These are phyloP conservation scores for Venturia pyrina DNA, from an alignment of 2,329 filamentous ascomycete species.

Conservation along the genomic window DNA sequence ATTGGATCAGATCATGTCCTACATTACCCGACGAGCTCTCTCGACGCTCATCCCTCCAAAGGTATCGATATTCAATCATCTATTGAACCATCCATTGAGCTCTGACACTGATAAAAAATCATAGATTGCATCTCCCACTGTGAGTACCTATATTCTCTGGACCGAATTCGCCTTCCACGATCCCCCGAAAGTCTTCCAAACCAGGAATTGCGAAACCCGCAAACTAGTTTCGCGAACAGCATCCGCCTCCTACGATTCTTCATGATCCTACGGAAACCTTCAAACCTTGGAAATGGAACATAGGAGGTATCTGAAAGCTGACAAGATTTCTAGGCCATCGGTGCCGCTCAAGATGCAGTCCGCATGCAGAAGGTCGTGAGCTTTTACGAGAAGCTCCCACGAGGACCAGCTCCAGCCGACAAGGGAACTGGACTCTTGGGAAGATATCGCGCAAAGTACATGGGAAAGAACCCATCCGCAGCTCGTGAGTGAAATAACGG, in stretches of 20 bases:
- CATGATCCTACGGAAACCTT: not conserved
- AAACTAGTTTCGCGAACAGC: not conserved
- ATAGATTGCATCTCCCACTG: conserved; percentile 69
- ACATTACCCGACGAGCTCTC: conserved; percentile 78
- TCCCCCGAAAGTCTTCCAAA: not conserved
- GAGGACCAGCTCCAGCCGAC: conserved; percentile 74
- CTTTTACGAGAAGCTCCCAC: conserved; percentile 98
- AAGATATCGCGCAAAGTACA: conserved; percentile 79
- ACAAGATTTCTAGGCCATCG: conserved; percentile 62
- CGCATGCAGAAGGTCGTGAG: conserved; percentile 96
- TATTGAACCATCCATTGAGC: conserved; percentile 7
- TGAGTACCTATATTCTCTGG: conserved; percentile 39
- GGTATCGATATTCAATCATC: conserved; percentile 46
- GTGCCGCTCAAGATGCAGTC: conserved; percentile 86
- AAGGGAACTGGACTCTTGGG: conserved; percentile 75
- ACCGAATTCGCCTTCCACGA: conserved; percentile 8
- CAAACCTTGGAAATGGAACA: not conserved
- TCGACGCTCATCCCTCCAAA: conserved; percentile 99
- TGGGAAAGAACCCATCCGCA: conserved; percentile 83
- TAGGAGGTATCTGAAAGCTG: conserved; percentile 15
- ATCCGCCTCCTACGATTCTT: not conserved
- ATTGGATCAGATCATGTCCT: conserved; percentile 59
- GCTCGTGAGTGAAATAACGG: conserved; percentile 64
- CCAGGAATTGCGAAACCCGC: not conserved
- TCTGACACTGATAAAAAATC: not conserved